A percentile compares a stretch with the other conserved stretches of the same genome.
Evolutionary conservation across 169 alveolate species (phyloP).

Genomic region (Plasmodium yoelii): DNA sequence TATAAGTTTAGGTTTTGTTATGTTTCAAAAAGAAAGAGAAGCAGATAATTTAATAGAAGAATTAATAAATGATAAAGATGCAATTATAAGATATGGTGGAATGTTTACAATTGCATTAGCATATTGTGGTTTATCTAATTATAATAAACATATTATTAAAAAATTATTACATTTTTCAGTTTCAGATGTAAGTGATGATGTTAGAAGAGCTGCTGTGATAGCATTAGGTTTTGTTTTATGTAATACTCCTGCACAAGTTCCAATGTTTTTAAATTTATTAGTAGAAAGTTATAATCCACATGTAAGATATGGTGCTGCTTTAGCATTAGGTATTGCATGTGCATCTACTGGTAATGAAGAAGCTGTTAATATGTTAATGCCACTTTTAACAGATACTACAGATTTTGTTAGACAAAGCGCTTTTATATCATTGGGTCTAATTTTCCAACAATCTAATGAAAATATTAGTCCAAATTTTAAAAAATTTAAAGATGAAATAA

Average conservation of each 20-base stretch:
- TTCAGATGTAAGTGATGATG: constrained; percentile 98
- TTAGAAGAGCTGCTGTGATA: constrained; percentile 99
- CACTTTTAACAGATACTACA: constrained; percentile 94
- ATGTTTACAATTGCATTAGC: constrained; percentile 98
- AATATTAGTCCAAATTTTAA: constrained; percentile 89
- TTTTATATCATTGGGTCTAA: constrained; percentile 90
- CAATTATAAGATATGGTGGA: constrained; percentile 98
- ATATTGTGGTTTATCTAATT: constrained; percentile 92
- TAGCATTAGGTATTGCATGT: constrained; percentile 98
- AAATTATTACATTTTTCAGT: constrained; percentile 96
- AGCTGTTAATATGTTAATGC: constrained; percentile 93
- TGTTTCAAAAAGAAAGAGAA: constrained; percentile 94
- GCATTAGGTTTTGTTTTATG: constrained; percentile 94
- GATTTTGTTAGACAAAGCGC: constrained; percentile 98
- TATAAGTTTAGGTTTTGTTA: constrained; percentile 94
- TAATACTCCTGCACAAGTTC: constrained; percentile 90
- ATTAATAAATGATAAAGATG: constrained; percentile 93
- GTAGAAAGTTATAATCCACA: constrained; percentile 98
- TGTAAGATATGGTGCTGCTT: constrained; percentile 98
- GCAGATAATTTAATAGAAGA: constrained; percentile 94
- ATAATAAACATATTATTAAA: constrained; percentile 89
- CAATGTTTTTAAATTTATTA: constrained; percentile 92
- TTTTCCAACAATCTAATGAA: constrained; percentile 91
- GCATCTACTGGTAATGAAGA: constrained; percentile 95
- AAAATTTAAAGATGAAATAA: constrained; percentile 87